Evolutionary conservation across 108 stramenopile genomes (phyloP), one percentile per base, ranked within the genome.

Genomic region (Fistulifera solaris): DNA sequence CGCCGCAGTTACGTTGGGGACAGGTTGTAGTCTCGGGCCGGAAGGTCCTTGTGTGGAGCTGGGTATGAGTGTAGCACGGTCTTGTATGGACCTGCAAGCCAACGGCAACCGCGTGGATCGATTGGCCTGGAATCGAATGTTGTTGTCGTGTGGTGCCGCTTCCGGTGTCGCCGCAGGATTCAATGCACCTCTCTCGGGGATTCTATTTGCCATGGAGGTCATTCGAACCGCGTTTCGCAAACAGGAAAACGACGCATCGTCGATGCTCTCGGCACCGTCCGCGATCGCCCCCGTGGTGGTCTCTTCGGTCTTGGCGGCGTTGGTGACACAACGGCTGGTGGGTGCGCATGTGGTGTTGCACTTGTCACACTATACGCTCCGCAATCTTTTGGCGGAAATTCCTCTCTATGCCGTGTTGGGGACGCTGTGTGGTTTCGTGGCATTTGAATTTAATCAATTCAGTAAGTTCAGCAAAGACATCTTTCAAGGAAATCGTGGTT

Each of bases 121-220:
- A 23, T 16, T 28, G n/a, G n/a, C n/a, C 4, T 55, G 54, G 54
- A 38, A 55, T 23, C 66, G 83, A 44, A 60, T 93, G 12, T 65
- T 87, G 38, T 54, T 93, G 44, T 76, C 79, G 10, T 88, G 83
- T 54, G 95, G 95, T 15, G 89, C 88, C 11, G 93, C 93, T 15
- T 87, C 95, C 0, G 95, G 95, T 21, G 95, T 96, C 0, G 76
- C 88, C 21, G 88, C 89, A n/a, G 95, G 95, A 18, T 96, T 94
- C 65, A 92, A 93, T 70, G 95, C 95, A 38, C 95, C 95, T 15
- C 59, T 96, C 41, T 78, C 90, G 19, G 95, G 95, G 15, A 85
- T 93, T 6, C 94, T 96, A 56, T 96, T 94, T 72, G 87, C 93
- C 6, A 58, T 96, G 59, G 95, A 96, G 61, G 72, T 89, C 28